Base-by-base conservation (phyloP, 2,329 filamentous ascomycete genomes). In the Bimuria novae-zelandiae region DNA sequence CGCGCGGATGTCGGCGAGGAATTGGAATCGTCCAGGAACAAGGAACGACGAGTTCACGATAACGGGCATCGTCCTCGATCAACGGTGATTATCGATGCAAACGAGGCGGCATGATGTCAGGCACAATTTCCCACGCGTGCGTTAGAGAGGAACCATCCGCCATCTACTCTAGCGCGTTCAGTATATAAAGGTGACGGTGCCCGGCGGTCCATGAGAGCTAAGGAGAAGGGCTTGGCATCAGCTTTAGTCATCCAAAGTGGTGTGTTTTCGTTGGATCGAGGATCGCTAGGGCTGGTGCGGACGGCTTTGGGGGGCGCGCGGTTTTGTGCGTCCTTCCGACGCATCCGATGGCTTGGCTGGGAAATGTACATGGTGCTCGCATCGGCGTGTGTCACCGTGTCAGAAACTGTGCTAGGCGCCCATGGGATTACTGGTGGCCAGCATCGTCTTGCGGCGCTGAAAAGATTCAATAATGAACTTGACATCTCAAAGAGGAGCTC, bases 171-270 rank as follows among this genome's bases (percentile, higher is more conserved):
- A n/a, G 42, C n/a, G 23, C 7, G 8, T 14, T 27, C 23, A 8
- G n/a, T 5, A 30, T n/a, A 4, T 10, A 16, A 8, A 22, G 3
- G 29, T 5, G 17, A 45, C 29, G 43, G 43, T 46, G 43, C 30
- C 30, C 43, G 30, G 30, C 29, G 29, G 43, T 12, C 17, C 43
- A 44, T 33, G 42, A 29, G 42, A 44, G 42, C 42, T 35, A 35
- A 23, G 4, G 29, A n/a, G n/a, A n/a, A n/a, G n/a, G n/a, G n/a
- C n/a, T n/a, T 44, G 41, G 23, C 16, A 12, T 19, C 11, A 7
- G 29, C 29, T 17, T 11, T 35, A 44, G 29, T 44, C 11, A 16
- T 25, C 16, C 27, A 44, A 33, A 35, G 1, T 22, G n/a, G 10
- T 14, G 30, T 36, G 14, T 22, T 25, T 23, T 21, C 19, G 7